phyloP scores from a whole-genome alignment of 805 yeast genomes.

The Wickerhamiella shivajii region DNA sequence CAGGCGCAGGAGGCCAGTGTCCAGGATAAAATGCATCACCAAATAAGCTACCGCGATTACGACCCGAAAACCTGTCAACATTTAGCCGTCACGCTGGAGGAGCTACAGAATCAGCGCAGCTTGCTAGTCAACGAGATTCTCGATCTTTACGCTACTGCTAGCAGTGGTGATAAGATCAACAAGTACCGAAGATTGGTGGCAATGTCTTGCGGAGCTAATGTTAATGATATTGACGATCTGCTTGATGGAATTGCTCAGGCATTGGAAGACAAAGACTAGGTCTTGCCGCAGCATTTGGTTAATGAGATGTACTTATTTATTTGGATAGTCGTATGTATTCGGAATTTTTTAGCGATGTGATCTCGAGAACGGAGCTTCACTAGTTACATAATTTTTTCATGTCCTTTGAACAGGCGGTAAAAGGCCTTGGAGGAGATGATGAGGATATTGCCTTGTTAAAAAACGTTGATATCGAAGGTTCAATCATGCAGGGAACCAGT shows the following conservation, averaged over 20 bases:
- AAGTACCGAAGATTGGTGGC: slow-evolving; percentile 71
- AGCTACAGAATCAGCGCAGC: slow-evolving; percentile 27
- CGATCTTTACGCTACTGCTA: slow-evolving; percentile 32
- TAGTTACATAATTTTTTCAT: too few species aligned
- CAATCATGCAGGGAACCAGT: slow-evolving; percentile 23
- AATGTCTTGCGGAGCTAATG: slow-evolving; percentile 57
- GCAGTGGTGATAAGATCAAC: slow-evolving; percentile 43
- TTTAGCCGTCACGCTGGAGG: slow-evolving; percentile 27
- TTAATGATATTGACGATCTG: slow-evolving; percentile 67
- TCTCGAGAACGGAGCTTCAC: too few species aligned
- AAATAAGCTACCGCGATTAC: slow-evolving; percentile 11
- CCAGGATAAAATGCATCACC: slow-evolving; percentile 17
- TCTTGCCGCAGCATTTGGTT: too few species aligned
- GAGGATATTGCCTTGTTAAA: slow-evolving; percentile 57
- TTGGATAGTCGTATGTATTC: too few species aligned
- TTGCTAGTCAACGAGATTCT: slow-evolving; percentile 9
- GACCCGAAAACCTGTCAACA: slow-evolving; percentile 15
- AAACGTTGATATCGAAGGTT: slow-evolving; percentile 31
- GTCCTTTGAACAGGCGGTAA: slow-evolving; percentile 53
- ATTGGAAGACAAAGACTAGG: too few species aligned
- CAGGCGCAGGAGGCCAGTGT: slow-evolving; percentile 36
- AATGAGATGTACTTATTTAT: too few species aligned
- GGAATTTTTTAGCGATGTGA: too few species aligned
- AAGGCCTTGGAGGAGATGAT: slow-evolving; percentile 73
- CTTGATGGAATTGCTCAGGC: slow-evolving; percentile 62